Base-by-base conservation (phyloP, 371 early-diverging fungal genomes). In the Syncephalastrum monosporum region DNA sequence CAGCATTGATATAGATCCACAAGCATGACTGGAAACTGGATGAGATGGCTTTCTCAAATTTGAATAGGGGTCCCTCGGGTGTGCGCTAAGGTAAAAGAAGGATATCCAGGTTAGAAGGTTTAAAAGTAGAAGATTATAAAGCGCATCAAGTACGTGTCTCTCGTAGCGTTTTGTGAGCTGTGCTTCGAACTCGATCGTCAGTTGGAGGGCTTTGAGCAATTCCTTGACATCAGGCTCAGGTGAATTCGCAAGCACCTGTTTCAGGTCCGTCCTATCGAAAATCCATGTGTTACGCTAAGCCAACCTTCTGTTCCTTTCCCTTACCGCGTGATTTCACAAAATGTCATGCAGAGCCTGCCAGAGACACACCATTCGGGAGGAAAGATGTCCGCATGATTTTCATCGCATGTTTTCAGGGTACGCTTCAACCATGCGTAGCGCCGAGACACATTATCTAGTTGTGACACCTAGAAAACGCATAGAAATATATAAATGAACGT, bases 371-470 rank as follows among this genome's bases (percentile, higher is more conserved):
- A 97, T 3, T 68, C 55, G 3, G 72, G 64, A 1, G 95, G 95
- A 57, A 98, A 97, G 7, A 94, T 79, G 1, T 72, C 68, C 0
- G 84, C 81, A 63, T 96, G 94, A 33, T 89, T 90, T 10, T 96
- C 96, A 60, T 94, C 92, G 62, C 85, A 88, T 5, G 81, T 82
- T 65, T 92, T 93, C 24, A 96, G 62, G 12, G 90, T 71, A 38
- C 97, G 84, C 60, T 94, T 91, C 42, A 98, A 69, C 88, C 95
- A 96, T 2, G 97, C 91, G 71, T 92, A 97, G n/a, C 98, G 82
- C 19, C 95, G 79, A 1, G 92, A 84, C 0, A 94, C 83, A 54
- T 94, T 86, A 42, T 91, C 94, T 4, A 98, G 67, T 24, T 90
- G 88, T 16, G 94, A 86, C 4, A 91, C 82, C 84, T 88, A 56